phyloP scores from a whole-genome alignment of 768 basidiomycete genomes.

The Phlebiopsis flavidoalba region DNA sequence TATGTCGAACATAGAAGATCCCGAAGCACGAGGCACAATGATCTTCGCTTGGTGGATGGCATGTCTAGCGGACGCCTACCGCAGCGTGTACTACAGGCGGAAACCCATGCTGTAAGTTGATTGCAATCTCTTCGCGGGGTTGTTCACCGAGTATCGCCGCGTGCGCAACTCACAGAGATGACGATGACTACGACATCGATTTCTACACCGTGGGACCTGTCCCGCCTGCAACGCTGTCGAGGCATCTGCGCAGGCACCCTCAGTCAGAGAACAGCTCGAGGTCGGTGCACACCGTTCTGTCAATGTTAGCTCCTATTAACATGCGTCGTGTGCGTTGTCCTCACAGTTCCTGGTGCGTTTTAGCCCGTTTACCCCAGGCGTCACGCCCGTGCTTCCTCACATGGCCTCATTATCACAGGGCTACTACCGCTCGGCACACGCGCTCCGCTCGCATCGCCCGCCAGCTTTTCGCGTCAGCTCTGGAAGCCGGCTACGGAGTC shows the following conservation, averaged over 20 bases:
- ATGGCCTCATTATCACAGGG: slow-evolving; percentile 41
- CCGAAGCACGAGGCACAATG: slow-evolving; percentile 77
- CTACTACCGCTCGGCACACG: slow-evolving; percentile 80
- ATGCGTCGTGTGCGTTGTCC: neutral
- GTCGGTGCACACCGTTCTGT: slow-evolving; percentile 32
- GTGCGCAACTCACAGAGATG: slow-evolving; percentile 41
- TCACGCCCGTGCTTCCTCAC: slow-evolving; percentile 3
- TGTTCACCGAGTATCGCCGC: slow-evolving; percentile 1
- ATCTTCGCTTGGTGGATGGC: slow-evolving; percentile 96
- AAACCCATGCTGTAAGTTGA: slow-evolving; percentile 66
- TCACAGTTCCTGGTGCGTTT: slow-evolving; percentile 6
- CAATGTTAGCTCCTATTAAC: neutral
- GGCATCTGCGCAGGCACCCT: slow-evolving; percentile 38
- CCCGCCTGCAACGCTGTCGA: slow-evolving; percentile 26
- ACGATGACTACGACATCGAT: slow-evolving; percentile 87
- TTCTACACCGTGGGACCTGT: slow-evolving; percentile 75
- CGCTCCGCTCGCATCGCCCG: slow-evolving; percentile 80
- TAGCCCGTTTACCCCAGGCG: slow-evolving; percentile 8
- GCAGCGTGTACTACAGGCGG: slow-evolving; percentile 76
- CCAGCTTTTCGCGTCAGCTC: slow-evolving; percentile 71
- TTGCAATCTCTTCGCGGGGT: neutral
- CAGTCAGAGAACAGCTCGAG: slow-evolving; percentile 77
- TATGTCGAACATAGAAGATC: slow-evolving; percentile 66
- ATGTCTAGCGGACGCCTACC: slow-evolving; percentile 78
- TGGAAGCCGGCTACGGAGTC: slow-evolving; percentile 76